Percentiles rank a stretch among this genome's conserved stretches.
phyloP scores from a whole-genome alignment of 108 stramenopile species.

The Nannochloropsis gaditana region DNA sequence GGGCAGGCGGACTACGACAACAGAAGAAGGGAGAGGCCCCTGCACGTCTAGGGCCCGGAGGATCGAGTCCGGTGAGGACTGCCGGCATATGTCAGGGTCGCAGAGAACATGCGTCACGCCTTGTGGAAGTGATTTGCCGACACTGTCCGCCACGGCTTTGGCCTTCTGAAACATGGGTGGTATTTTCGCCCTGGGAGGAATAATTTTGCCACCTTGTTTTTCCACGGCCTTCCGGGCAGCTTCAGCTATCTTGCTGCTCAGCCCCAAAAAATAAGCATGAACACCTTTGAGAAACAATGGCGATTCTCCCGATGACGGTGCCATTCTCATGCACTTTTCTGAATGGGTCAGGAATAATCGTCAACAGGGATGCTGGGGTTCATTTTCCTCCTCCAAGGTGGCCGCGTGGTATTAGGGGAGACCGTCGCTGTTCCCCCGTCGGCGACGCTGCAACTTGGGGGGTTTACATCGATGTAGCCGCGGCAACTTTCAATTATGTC shows the following conservation, averaged over 20 bases:
- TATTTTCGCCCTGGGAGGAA: background rate
- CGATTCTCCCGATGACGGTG: background rate
- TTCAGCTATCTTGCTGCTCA: background rate
- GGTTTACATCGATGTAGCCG: background rate
- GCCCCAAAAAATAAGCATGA: slow-evolving; percentile 9
- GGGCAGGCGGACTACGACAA: background rate
- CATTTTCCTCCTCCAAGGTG: background rate
- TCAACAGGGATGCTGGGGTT: background rate
- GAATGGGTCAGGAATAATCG: background rate
- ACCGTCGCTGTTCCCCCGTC: background rate
- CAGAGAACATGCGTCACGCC: background rate
- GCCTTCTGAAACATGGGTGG: background rate
- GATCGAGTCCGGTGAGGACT: background rate
- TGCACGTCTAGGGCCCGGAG: background rate
- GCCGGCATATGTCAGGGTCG: background rate
- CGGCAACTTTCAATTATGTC: no score
- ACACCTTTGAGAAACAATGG: background rate
- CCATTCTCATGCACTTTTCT: background rate
- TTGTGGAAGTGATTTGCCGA: background rate
- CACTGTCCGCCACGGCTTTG: background rate
- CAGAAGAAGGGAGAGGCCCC: background rate
- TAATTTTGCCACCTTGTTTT: background rate
- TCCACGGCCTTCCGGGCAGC: background rate
- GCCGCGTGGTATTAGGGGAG: background rate
- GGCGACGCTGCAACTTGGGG: background rate